These are phyloP conservation scores for Scedosporium dehoogii DNA, from an alignment of 2,329 filamentous ascomycete genomes.

Conservation along the genomic window DNA sequence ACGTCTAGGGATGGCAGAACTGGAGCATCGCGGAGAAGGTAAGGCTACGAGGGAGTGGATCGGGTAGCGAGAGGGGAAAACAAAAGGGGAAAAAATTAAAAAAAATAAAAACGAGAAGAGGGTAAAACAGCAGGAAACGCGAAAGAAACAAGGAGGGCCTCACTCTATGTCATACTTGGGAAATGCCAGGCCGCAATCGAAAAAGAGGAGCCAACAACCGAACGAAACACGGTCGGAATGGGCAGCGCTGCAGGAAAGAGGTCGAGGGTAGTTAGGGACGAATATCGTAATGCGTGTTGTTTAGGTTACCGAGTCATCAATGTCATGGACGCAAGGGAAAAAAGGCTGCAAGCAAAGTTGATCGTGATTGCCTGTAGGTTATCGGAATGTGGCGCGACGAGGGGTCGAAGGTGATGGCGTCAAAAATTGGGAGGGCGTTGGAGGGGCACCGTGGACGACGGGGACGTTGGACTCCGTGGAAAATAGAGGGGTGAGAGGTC, in stretches of 20 bases:
- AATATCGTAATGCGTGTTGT: neutral
- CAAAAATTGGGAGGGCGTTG: neutral
- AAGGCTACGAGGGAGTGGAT: too few species aligned
- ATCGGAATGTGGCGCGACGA: neutral
- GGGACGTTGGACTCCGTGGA: neutral
- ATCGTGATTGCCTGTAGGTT: neutral
- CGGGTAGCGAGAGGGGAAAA: too few species aligned
- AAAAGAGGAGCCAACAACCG: neutral
- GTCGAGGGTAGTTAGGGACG: neutral
- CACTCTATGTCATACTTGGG: neutral
- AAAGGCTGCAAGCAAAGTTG: neutral
- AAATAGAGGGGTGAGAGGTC: neutral
- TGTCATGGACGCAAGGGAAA: neutral
- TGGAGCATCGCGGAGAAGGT: too few species aligned
- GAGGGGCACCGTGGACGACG: neutral
- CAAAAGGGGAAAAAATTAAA: too few species aligned
- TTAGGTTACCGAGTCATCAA: neutral
- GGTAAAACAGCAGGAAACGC: neutral
- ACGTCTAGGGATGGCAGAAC: too few species aligned
- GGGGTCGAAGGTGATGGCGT: neutral
- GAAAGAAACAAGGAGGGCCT: neutral
- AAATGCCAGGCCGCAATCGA: neutral
- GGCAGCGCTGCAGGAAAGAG: neutral
- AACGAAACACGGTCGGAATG: neutral
- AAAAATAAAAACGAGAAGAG: neutral